These are phyloP conservation scores for Huntiella abstrusa DNA, from an alignment of 2,329 filamentous ascomycete species.

Conservation along the genomic window DNA sequence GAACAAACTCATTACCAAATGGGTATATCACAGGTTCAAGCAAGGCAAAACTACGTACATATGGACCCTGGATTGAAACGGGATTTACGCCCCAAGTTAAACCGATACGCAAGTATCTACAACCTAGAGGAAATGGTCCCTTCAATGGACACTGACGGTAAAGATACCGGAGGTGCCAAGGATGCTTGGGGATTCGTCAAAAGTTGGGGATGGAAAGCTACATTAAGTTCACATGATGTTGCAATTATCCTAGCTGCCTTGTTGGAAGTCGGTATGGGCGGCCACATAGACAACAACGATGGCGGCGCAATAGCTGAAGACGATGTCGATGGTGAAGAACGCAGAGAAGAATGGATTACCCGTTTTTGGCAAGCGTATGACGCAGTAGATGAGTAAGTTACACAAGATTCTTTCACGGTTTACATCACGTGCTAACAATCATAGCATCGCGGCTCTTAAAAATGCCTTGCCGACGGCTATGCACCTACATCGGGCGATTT, in stretches of 20 bases:
- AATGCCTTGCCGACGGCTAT: constrained; percentile 66
- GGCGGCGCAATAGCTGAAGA: constrained; percentile 19
- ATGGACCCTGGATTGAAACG: constrained; percentile 97
- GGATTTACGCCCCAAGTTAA: constrained; percentile 61
- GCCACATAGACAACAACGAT: constrained; percentile 22
- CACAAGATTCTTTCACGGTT: constrained; percentile 16
- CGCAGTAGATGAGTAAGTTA: constrained; percentile 45
- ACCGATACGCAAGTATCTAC: constrained; percentile 85
- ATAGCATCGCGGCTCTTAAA: constrained; percentile 57
- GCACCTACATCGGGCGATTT: constrained; percentile 77
- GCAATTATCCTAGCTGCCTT: constrained; percentile 85
- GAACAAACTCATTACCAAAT: constrained; percentile 90
- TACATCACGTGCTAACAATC: constrained; percentile 15
- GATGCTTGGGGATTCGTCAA: constrained; percentile 95
- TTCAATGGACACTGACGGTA: constrained; percentile 50
- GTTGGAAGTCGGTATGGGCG: constrained; percentile 54
- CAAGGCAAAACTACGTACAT: constrained; percentile 87
- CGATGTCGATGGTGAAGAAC: constrained; percentile 29
- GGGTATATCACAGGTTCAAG: constrained; percentile 86
- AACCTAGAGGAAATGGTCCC: constrained; percentile 88
- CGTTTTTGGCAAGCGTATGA: constrained; percentile 58
- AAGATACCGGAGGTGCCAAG: constrained; percentile 51
- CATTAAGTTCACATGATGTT: constrained; percentile 80
- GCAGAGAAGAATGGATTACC: constrained; percentile 44
- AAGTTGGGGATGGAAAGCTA: constrained; percentile 95